Conservation (phyloP, 495 filamentous ascomycete species). For the Immersiella caudata region DNA sequence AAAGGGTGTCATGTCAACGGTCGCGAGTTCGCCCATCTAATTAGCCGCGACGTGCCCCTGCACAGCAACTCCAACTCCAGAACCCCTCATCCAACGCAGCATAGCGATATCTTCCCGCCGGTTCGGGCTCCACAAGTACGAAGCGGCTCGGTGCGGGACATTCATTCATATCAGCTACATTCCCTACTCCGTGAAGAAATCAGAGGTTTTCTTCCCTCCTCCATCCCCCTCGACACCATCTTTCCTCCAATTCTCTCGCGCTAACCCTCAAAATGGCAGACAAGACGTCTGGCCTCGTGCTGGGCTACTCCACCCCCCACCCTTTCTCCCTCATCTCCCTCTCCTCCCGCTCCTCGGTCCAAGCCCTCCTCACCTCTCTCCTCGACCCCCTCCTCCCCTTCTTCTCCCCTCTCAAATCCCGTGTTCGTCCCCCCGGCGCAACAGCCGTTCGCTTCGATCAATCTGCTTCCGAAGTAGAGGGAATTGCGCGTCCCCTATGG, state of each 20-base stretch:
- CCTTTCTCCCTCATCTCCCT: constrained; percentile 55
- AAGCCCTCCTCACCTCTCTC: constrained; percentile 59
- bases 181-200: background rate
- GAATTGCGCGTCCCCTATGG: constrained; percentile 74
- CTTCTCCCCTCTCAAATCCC: constrained; percentile 61
- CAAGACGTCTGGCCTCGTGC: constrained; percentile 42
- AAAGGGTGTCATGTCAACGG: background rate
- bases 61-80: background rate
- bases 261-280: background rate
- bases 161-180: background rate
- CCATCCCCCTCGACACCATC: background rate
- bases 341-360: constrained; percentile 55
- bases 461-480: constrained; percentile 75
- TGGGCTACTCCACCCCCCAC: constrained; percentile 53
- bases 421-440: constrained; percentile 62
- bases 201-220: background rate
- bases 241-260: background rate
- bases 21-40: constrained; percentile 17
- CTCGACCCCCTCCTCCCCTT: constrained; percentile 65
- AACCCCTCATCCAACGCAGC: constrained; percentile 14
- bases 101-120: constrained; percentile 17
- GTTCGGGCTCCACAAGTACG: background rate
- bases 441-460: constrained; percentile 74
- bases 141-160: background rate
- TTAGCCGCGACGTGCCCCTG: constrained; percentile 27